These are phyloP conservation scores for Prototheca stagnorum DNA, from an alignment of 163 green algal genomes.

Conservation along the genomic window DNA sequence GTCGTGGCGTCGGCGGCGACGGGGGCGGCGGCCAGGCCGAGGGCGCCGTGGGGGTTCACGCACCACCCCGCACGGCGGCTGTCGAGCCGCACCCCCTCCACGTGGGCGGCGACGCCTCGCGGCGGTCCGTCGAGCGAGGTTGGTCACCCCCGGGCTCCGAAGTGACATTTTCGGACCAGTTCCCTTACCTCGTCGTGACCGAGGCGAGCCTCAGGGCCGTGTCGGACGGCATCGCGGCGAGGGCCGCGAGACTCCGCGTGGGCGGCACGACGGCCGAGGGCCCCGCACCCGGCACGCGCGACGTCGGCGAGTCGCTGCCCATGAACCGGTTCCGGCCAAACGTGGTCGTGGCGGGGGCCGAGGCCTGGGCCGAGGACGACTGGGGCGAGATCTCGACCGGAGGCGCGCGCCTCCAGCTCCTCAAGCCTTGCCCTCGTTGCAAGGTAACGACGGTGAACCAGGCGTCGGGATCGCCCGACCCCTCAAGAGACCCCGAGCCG, in stretches of 20 bases:
- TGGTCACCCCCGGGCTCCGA: constrained; percentile 14
- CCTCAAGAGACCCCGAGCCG: constrained; percentile 30
- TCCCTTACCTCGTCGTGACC: constrained; percentile 36
- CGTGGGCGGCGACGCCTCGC: too few relatives aligned
- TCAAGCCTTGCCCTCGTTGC: constrained; percentile 43
- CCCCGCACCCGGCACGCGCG: constrained; percentile 23
- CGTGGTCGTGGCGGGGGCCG: constrained; percentile 24
- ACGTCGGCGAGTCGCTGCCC: constrained; percentile 33
- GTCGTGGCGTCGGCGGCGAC: neutral
- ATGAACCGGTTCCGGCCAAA: constrained; percentile 45
- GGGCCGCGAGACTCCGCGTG: neutral
- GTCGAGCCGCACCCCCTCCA: too few relatives aligned
- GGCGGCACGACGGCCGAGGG: constrained; percentile 10
- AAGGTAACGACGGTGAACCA: constrained; percentile 37
- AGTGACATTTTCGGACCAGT: constrained; percentile 51
- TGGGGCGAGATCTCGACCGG: constrained; percentile 22
- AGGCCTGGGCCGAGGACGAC: constrained; percentile 32
- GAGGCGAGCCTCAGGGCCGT: constrained; percentile 21
- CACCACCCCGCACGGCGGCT: too few relatives aligned
- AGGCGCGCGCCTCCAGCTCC: constrained; percentile 9
- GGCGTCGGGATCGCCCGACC: constrained; percentile 23
- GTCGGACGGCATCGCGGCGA: neutral
- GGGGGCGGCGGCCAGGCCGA: neutral
- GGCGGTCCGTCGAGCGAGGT: neutral
- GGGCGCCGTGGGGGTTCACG: too few relatives aligned